Percentiles rank a stretch among this genome's conserved stretches.
These are phyloP conservation scores for Brassica carinata DNA, from an alignment of 345 rosid genomes.

Conservation along the genomic window DNA sequence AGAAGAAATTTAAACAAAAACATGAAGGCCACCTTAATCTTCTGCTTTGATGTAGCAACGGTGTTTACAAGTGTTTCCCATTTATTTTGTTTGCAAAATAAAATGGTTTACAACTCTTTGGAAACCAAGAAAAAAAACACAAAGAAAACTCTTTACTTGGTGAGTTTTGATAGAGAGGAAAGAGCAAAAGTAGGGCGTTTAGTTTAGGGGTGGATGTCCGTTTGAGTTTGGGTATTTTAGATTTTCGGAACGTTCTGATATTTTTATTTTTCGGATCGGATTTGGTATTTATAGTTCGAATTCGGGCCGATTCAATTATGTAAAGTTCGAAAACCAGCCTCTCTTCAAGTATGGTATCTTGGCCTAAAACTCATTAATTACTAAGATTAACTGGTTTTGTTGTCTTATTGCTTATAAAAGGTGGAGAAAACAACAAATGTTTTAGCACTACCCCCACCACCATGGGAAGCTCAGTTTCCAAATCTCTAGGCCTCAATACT, in stretches of 20 bases:
- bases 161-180: conserved; percentile 2
- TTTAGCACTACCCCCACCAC: conserved; percentile 78
- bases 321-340: too few relatives aligned
- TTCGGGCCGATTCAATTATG: too few relatives aligned
- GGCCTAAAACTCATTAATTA: too few relatives aligned
- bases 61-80: conserved; percentile 34
- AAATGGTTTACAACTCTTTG: not conserved
- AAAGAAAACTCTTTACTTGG: not conserved
- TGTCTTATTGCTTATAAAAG: too few relatives aligned
- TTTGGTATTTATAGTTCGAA: too few relatives aligned
- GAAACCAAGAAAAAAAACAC: not conserved
- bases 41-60: conserved; percentile 38
- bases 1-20: not conserved
- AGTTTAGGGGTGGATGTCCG: too few relatives aligned
- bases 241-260: too few relatives aligned
- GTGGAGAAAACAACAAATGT: not conserved
- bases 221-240: too few relatives aligned
- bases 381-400: too few relatives aligned
- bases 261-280: too few relatives aligned
- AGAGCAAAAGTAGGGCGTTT: too few relatives aligned
- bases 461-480: conserved; percentile 87
- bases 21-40: conserved; percentile 32
- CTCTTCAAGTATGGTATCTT: too few relatives aligned
- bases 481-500: conserved; percentile 55
- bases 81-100: conserved; percentile 9